phyloP scores from a whole-genome alignment of 1,284 basidiomycete genomes.

The Boletus hoseneyae region DNA sequence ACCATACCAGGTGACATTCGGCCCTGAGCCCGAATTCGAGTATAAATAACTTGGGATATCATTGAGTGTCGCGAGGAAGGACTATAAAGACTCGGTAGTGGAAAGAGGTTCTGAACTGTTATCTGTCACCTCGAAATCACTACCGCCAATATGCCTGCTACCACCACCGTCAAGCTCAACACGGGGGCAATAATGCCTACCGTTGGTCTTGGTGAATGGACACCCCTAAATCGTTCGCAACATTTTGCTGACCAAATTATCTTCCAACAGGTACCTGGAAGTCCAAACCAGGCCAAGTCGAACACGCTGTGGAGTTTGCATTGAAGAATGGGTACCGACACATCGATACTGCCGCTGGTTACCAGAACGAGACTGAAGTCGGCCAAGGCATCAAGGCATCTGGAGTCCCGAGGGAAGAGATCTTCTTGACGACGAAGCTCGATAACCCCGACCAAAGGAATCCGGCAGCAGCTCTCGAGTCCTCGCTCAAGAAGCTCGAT shows the following conservation, averaged over 20 bases:
- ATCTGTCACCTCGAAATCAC: background rate
- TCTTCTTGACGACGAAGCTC: slow-evolving; percentile 80
- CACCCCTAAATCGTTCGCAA: background rate
- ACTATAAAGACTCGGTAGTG: slow-evolving; percentile 9
- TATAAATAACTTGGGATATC: slow-evolving; percentile 1
- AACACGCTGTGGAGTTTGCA: slow-evolving; percentile 69
- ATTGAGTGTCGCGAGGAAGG: background rate
- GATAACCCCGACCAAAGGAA: slow-evolving; percentile 68
- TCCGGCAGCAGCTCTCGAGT: slow-evolving; percentile 62
- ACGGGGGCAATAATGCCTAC: slow-evolving; percentile 73
- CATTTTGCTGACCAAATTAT: background rate
- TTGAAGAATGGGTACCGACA: slow-evolving; percentile 72
- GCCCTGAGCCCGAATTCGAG: background rate
- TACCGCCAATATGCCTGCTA: slow-evolving; percentile 41
- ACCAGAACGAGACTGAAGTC: slow-evolving; percentile 66
- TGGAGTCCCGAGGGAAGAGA: slow-evolving; percentile 60
- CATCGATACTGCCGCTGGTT: slow-evolving; percentile 60
- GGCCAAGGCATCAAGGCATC: slow-evolving; percentile 75
- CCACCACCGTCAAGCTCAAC: slow-evolving; percentile 58
- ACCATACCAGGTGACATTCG: background rate
- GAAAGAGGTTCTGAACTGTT: background rate
- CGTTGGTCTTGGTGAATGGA: slow-evolving; percentile 62
- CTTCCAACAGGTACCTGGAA: slow-evolving; percentile 70
- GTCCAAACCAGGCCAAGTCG: slow-evolving; percentile 59
- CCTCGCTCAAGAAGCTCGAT: slow-evolving; percentile 66